Base-by-base conservation (phyloP, 176 grass and related monocot genomes). In the Hyparrhenia diplandra region DNA sequence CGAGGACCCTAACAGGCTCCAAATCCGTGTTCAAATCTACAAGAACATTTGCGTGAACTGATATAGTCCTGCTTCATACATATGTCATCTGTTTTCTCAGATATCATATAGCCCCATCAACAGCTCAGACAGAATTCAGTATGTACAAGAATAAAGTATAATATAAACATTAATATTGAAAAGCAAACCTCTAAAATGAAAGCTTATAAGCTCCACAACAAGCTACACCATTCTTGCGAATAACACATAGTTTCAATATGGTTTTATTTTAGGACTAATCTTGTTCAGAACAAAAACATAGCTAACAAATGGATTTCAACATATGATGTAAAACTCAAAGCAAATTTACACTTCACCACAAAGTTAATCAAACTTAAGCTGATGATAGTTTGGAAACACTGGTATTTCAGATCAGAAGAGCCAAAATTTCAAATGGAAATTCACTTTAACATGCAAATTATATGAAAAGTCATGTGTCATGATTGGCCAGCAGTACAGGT, bases 391-490 rank as follows among this genome's bases (percentile, higher is more conserved):
- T 65, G 5, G 4, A 73, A 41, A 52, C 23, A 43, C 1, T 30
- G 80, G 7, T 52, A 80, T 80, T 69, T 78, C 37, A 60, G 5
- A 80, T 66, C 24, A 80, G 18, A 59, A 87, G 30, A 13, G 1
- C 36, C 29, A 39, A 37, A 51, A 18, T 51, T 64, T 46, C 35
- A 75, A 68, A 39, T 28, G 4, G 37, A 76, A 49, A 24, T 30
- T 61, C 11, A 67, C 2, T 36, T 14, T 25, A 13, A 59, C 14
- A 25, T 34, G 70, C 68, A 80, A 67, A n/a, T n/a, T n/a, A 66
- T 76, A 43, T 46, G 17, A 9, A 82, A 73, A 45, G 10, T n/a
- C 12, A 28, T 24, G n/a, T 66, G 63, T 35, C 63, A 66, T 66
- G 17, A 7, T 21, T 21, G 7, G 31, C 17, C 64, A 4, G 31